Conservation (phyloP, 345 rosid species). For the Salix viminalis region DNA sequence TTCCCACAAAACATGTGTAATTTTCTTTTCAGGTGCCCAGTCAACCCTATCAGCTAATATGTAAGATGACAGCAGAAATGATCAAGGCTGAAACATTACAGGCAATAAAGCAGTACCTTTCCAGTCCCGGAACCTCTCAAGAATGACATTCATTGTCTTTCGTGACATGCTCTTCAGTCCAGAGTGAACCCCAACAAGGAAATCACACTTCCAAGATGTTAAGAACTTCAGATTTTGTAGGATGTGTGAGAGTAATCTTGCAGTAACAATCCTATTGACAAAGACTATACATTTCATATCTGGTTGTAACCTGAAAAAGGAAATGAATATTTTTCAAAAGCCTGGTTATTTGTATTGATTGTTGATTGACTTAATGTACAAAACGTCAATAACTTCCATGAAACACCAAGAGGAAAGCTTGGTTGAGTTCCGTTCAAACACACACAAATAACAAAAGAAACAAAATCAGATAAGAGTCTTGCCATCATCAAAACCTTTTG, state of each 20-base stretch:
- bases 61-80: conserved; percentile 1
- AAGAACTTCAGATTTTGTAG: conserved; percentile 60
- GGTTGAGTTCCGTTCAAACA: not conserved
- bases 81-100: conserved; percentile 4
- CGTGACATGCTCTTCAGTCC: conserved; percentile 77
- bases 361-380: not conserved
- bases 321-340: conserved; percentile 17
- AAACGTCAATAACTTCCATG: not conserved
- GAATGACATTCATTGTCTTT: conserved; percentile 56
- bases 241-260: conserved; percentile 66
- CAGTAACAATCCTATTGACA: conserved; percentile 84
- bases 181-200: conserved; percentile 83
- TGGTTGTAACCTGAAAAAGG: conserved; percentile 61
- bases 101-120: conserved; percentile 48
- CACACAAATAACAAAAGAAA: not conserved
- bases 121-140: conserved; percentile 66
- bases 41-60: not conserved
- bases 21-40: not conserved
- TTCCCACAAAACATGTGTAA: not conserved
- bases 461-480: not conserved
- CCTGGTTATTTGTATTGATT: not conserved
- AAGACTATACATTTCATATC: conserved; percentile 82
- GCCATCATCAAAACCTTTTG: too few species aligned
- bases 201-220: conserved; percentile 76
- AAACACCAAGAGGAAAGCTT: not conserved